Conservation (phyloP, 176 grass and related monocot species). For the Chloris gayana region DNA sequence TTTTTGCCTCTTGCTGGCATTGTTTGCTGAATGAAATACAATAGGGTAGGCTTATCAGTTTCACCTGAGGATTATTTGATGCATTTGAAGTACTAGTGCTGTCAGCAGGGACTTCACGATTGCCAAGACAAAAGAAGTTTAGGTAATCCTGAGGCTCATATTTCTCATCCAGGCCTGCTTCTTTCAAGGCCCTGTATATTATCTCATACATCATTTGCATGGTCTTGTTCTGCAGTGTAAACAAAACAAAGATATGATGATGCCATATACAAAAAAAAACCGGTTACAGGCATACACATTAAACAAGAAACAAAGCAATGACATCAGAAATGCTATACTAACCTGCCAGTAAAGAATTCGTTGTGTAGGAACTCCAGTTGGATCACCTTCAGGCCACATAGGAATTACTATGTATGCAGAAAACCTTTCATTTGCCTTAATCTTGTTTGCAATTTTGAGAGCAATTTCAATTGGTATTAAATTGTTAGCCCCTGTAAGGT, state of each 20-base stretch:
- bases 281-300: constrained; percentile 9
- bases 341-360: constrained; percentile 96
- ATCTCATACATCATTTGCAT: constrained; percentile 98
- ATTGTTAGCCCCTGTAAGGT: constrained; percentile 81
- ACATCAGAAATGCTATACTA: constrained; percentile 25
- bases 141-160: constrained; percentile 88
- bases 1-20: not conserved
- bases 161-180: constrained; percentile 58
- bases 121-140: constrained; percentile 93
- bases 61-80: constrained; percentile 68
- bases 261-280: not conserved
- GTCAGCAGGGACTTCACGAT: constrained; percentile 64
- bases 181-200: constrained; percentile 80
- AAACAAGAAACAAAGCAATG: constrained; percentile 1
- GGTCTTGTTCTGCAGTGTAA: constrained; percentile 63
- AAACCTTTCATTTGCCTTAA: constrained; percentile 85
- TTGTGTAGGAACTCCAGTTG: constrained; percentile 71
- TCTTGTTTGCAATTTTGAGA: constrained; percentile 98
- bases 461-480: constrained; percentile 93
- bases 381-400: constrained; percentile 99
- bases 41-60: not conserved
- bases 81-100: constrained; percentile 40
- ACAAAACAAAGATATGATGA: constrained; percentile 18
- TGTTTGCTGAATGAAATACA: constrained; percentile 32
- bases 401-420: constrained; percentile 87